Conservation (phyloP, 1,284 basidiomycete species). For the Xerocomus subilludens region DNA sequence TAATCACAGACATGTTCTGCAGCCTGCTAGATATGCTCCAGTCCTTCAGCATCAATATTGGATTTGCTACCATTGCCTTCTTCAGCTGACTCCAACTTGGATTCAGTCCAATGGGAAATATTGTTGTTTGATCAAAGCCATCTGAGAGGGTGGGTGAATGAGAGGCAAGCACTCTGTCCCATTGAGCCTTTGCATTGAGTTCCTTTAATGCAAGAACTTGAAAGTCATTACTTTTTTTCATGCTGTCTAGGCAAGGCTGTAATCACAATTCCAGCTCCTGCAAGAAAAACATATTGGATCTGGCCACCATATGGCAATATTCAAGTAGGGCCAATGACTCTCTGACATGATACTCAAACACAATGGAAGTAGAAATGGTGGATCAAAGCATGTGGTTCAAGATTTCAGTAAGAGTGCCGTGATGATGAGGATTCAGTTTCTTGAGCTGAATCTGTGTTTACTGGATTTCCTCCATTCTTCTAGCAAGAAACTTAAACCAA, state of each 20-base stretch:
- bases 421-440: conserved; percentile 16
- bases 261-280: conserved; percentile 17
- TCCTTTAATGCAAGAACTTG: conserved; percentile 22
- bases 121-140: neutral
- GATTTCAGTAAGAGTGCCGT: conserved; percentile 28
- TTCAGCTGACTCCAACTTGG: conserved; percentile 26
- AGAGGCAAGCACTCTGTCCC: neutral
- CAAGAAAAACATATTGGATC: conserved; percentile 32
- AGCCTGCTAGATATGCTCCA: conserved; percentile 10
- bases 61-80: conserved; percentile 1
- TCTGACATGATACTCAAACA: conserved; percentile 25
- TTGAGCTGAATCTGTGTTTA: conserved; percentile 15
- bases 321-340: conserved; percentile 30
- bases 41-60: conserved; percentile 9
- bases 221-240: conserved; percentile 1
- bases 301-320: conserved; percentile 2
- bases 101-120: conserved; percentile 21
- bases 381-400: conserved; percentile 29
- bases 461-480: conserved; percentile 11
- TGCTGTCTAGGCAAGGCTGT: neutral
- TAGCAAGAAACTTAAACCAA: conserved; percentile 27
- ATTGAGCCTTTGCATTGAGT: conserved; percentile 3
- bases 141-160: neutral
- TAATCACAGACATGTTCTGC: neutral
- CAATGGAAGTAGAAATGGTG: conserved; percentile 3